These are phyloP conservation scores for Aspergillus carlsbadensis DNA, from an alignment of 495 filamentous ascomycete species.

Conservation along the genomic window DNA sequence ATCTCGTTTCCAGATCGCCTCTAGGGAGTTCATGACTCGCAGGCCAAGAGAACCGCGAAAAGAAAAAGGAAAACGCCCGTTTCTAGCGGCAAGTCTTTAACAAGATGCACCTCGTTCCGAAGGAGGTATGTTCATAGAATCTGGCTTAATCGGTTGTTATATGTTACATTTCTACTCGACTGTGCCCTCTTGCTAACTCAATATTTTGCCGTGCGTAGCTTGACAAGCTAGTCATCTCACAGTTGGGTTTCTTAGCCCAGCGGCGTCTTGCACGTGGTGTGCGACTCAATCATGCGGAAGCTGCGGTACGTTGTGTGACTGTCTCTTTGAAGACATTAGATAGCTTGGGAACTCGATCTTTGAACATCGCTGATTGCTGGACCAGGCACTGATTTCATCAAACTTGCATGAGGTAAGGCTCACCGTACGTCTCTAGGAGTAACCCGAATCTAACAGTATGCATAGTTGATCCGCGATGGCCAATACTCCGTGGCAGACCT, in stretches of 20 bases:
- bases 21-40: conserved; percentile 9
- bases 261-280: conserved; percentile 84
- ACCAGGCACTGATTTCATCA: conserved; percentile 81
- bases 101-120: conserved; percentile 80
- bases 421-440: conserved; percentile 1
- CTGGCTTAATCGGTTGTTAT: background rate
- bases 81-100: background rate
- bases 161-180: background rate
- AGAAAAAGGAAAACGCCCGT: background rate
- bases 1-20: conserved; percentile 5
- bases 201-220: conserved; percentile 51
- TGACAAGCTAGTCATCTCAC: conserved; percentile 94
- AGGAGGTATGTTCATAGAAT: conserved; percentile 63
- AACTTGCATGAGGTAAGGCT: conserved; percentile 78
- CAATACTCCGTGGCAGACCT: conserved; percentile 87
- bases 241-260: conserved; percentile 86
- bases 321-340: background rate
- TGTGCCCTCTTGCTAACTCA: background rate
- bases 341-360: background rate
- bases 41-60: conserved; percentile 14
- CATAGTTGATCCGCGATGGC: conserved; percentile 93
- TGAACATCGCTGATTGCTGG: conserved; percentile 4
- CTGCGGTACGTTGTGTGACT: conserved; percentile 59
- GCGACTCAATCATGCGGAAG: conserved; percentile 87
- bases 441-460: background rate